Percentiles rank a stretch among this genome's conserved stretches.
These are phyloP conservation scores for Fusarium verticillioides DNA, from an alignment of 2,329 filamentous ascomycete species.

Conservation along the genomic window DNA sequence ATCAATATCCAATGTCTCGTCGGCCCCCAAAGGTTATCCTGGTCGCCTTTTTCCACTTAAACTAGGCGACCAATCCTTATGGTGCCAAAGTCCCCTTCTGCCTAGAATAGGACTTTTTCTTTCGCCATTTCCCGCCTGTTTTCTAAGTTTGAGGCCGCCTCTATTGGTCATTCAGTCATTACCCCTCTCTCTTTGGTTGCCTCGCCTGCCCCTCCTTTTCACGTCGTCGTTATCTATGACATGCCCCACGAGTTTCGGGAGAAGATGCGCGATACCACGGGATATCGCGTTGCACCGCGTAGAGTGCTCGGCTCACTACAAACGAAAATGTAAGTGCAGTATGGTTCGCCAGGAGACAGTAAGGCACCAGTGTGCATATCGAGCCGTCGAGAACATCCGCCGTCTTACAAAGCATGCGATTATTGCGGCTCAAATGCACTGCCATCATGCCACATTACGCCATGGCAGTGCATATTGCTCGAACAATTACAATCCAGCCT, in stretches of 20 bases:
- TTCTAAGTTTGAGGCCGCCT: slow-evolving; percentile 25
- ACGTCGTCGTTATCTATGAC: slow-evolving; percentile 13
- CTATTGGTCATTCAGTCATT: slow-evolving; percentile 13
- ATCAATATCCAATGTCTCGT: not conserved
- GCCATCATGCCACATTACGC: slow-evolving; percentile 22
- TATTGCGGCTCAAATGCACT: slow-evolving; percentile 14
- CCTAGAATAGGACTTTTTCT: slow-evolving; percentile 36
- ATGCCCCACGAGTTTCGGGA: slow-evolving; percentile 15
- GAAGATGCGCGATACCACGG: slow-evolving; percentile 31
- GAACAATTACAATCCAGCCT: not conserved
- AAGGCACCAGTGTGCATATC: slow-evolving; percentile 20
- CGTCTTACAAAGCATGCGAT: slow-evolving; percentile 17
- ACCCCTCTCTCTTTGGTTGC: slow-evolving; percentile 28
- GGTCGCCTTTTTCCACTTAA: slow-evolving; percentile 21
- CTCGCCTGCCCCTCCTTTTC: slow-evolving; percentile 28
- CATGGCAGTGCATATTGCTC: slow-evolving; percentile 15
- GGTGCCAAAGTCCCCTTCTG: slow-evolving; percentile 32
- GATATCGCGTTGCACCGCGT: slow-evolving; percentile 35
- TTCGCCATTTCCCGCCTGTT: slow-evolving; percentile 14
- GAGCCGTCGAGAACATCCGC: not conserved
- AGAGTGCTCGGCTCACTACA: slow-evolving; percentile 1
- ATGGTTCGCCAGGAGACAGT: slow-evolving; percentile 19
- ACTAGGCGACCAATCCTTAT: slow-evolving; percentile 31
- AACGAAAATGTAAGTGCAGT: not conserved
- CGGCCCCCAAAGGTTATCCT: slow-evolving; percentile 23